Conservation (phyloP, 768 basidiomycete genomes). For the Serendipita indica region DNA sequence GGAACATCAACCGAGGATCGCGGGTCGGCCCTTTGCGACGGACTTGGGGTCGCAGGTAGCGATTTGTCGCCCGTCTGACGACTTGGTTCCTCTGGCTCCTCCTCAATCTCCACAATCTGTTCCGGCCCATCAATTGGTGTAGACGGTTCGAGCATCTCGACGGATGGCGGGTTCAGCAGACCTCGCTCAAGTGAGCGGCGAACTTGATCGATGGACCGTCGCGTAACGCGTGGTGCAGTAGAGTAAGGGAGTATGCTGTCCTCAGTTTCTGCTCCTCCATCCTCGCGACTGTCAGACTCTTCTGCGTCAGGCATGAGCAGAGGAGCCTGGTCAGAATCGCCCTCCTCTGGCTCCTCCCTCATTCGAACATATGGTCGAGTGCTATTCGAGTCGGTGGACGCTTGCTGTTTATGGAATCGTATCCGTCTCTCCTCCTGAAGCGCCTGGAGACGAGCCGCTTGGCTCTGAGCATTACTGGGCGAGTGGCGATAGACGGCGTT, state of each 20-base stretch:
- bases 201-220: conserved; percentile 18
- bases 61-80: conserved; percentile 42
- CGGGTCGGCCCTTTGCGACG: conserved; percentile 28
- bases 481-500: neutral
- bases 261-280: neutral
- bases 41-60: conserved; percentile 33
- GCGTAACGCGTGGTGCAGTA: conserved; percentile 17
- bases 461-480: too few relatives aligned
- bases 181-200: conserved; percentile 28
- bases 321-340: neutral
- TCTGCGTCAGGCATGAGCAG: conserved; percentile 12
- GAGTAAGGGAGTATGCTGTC: conserved; percentile 24
- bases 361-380: too few relatives aligned
- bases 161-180: conserved; percentile 38
- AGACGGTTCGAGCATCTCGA: conserved; percentile 8
- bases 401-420: neutral
- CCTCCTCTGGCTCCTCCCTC: neutral
- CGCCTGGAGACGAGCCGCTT: neutral
- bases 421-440: conserved; percentile 1
- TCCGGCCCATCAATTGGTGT: conserved; percentile 29
- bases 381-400: neutral
- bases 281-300: neutral
- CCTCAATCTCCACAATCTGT: conserved; percentile 45
- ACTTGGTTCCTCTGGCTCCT: conserved; percentile 33
- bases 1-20: conserved; percentile 38